Evolutionary conservation across 2,329 filamentous ascomycete species (phyloP), one percentile per base, ranked within the genome.

Genomic region (Huntiella omanensis): DNA sequence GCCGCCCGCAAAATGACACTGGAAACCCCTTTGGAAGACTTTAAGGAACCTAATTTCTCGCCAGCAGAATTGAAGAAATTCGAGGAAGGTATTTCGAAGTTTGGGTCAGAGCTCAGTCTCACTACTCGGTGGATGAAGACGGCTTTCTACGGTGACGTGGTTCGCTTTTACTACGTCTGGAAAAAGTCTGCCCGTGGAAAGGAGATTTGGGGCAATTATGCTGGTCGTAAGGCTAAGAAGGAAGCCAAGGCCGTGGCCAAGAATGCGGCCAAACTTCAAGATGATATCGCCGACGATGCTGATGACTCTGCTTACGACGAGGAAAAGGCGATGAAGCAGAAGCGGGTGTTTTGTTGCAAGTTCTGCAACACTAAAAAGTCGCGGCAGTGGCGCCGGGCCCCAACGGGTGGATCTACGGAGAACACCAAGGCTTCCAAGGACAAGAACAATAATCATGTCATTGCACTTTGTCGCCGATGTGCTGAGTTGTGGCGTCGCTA

Each of bases 301-400:
- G 91, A 98, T 54, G 91, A 98, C 61, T 98, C 91, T 4, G 91
- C 91, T 2, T 98, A 94, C 55, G 91, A 98, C 59, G 78, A 77
- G 42, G 80, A 80, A 36, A 98, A 96, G 64, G 86, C 88, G 0
- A 62, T 64, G 3, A 69, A 76, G 50, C 80, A 80, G 59, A 93
- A 92, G 61, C 78, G 83, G 52, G 73, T 74, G 15, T 96, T 98
- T 56, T 72, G 85, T 53, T 98, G 91, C 71, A 95, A 94, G 59
- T 96, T 95, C 59, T 98, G 91, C 61, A 71, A 69, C 44, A 83
- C 77, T 2, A 81, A 80, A 50, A 69, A 71, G 48, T 94, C 87
- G 4, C 74, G 84, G 44, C 85, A 93, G 60, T 98, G 91, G 91
- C 75, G 91, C 47, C 75, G 88, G 49, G 91, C 91, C 10, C 91